Evolutionary conservation across 83 land plant genomes (phyloP).

Genomic region (Diphasiastrum complanatum): DNA sequence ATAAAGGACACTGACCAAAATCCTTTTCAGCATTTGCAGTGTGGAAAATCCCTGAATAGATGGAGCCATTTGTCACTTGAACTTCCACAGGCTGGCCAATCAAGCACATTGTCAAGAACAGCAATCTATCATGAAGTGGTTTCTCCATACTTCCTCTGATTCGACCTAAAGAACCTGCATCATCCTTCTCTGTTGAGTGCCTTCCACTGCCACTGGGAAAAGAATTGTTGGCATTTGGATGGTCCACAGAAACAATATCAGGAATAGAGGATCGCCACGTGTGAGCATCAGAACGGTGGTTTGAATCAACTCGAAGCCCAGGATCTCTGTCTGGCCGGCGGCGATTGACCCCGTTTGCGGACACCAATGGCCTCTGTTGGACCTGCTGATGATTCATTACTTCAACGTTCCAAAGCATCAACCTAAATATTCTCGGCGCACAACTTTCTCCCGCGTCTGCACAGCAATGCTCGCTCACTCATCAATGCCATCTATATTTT

Average conservation of each 20-base stretch:
- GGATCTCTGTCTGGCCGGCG: conserved; percentile 20
- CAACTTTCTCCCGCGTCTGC: too few species aligned
- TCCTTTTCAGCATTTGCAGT: conserved; percentile 55
- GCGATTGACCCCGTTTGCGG: conserved; percentile 24
- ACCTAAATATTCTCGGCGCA: too few species aligned
- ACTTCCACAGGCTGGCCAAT: conserved; percentile 89
- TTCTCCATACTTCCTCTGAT: conserved; percentile 9
- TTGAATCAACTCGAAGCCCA: conserved; percentile 13
- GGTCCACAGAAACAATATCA: neutral
- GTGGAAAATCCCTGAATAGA: conserved; percentile 80
- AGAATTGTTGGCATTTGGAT: neutral
- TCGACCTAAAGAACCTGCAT: neutral
- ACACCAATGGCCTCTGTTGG: conserved; percentile 17
- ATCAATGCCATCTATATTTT: too few species aligned
- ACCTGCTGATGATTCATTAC: too few species aligned
- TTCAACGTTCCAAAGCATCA: too few species aligned
- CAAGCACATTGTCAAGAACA: conserved; percentile 53
- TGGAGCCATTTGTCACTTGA: conserved; percentile 74
- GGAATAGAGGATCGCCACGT: conserved; percentile 16
- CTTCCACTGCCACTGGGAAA: conserved; percentile 1
- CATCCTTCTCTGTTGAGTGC: conserved; percentile 1
- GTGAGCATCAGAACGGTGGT: conserved; percentile 17
- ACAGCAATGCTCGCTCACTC: too few species aligned
- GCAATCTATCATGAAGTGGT: conserved; percentile 42
- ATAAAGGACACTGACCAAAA: conserved; percentile 46